Evolutionary conservation across 192 early-diverging fungal species (phyloP).

Genomic region (Coemansia sp.): DNA sequence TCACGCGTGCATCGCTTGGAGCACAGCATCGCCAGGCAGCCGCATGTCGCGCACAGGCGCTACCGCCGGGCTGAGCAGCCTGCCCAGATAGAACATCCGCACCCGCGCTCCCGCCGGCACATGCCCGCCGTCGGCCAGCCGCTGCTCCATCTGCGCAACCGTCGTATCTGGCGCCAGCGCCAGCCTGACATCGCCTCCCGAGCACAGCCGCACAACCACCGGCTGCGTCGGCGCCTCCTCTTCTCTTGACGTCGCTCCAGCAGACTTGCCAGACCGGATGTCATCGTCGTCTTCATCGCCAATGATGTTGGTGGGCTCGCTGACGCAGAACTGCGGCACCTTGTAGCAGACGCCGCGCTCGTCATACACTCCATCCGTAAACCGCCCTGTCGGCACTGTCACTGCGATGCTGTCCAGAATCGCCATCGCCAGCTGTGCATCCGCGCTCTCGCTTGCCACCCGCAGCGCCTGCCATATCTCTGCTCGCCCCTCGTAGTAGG

Average conservation of each 20-base stretch:
- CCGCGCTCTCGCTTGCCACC: constrained; percentile 59
- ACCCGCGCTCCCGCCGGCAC: constrained; percentile 19
- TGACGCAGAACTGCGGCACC: constrained; percentile 70
- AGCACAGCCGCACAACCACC: constrained; percentile 21
- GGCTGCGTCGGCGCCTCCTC: not conserved
- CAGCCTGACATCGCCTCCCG: constrained; percentile 19
- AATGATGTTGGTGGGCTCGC: constrained; percentile 60
- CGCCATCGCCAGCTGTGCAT: constrained; percentile 58
- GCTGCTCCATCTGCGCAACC: constrained; percentile 37
- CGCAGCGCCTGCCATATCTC: constrained; percentile 82
- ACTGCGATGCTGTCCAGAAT: constrained; percentile 72
- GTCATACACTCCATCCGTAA: constrained; percentile 79
- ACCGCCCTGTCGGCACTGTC: constrained; percentile 69
- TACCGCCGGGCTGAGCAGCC: constrained; percentile 34
- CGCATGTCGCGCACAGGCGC: constrained; percentile 27
- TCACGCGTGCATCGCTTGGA: constrained; percentile 29
- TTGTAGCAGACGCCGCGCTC: constrained; percentile 72
- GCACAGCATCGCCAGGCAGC: constrained; percentile 13
- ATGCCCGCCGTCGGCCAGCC: constrained; percentile 17
- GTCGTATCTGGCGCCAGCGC: constrained; percentile 19
- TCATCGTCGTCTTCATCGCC: not conserved
- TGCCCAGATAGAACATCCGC: constrained; percentile 58
- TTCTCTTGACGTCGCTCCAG: not conserved
- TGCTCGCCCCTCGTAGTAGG: constrained; percentile 67
- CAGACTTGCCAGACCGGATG: not conserved